Evolutionary conservation across 495 filamentous ascomycete species (phyloP).

Genomic region (Penicillium tannophilum): DNA sequence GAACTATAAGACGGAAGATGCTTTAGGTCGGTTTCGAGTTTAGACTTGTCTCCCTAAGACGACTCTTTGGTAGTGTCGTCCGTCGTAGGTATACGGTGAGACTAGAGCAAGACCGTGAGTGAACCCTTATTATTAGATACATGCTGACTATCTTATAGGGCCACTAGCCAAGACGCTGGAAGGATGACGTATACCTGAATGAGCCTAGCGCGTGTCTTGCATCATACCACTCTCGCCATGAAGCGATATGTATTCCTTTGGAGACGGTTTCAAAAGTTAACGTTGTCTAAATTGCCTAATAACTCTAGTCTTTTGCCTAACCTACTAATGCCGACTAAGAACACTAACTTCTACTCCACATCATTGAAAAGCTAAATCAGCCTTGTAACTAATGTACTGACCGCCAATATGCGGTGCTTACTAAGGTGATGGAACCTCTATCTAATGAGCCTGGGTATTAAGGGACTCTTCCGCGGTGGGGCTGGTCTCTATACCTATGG

Average conservation of each 20-base stretch:
- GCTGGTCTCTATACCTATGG: too few relatives aligned
- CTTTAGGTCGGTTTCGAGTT: too few relatives aligned
- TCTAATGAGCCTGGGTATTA: neutral
- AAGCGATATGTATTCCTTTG: neutral
- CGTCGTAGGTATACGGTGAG: neutral
- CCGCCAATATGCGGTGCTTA: neutral
- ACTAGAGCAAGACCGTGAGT: neutral
- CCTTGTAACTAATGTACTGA: neutral
- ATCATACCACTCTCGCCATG: too few relatives aligned
- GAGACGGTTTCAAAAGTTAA: neutral
- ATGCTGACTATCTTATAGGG: neutral
- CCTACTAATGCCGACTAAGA: too few relatives aligned
- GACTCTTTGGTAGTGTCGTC: neutral
- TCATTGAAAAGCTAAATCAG: neutral
- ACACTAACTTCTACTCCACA: neutral
- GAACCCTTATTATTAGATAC: neutral
- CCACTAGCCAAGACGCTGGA: constrained; percentile 1
- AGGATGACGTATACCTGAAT: too few relatives aligned
- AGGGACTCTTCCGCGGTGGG: too few relatives aligned
- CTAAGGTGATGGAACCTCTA: neutral
- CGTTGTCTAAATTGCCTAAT: neutral
- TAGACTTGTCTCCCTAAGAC: too few relatives aligned
- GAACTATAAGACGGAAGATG: neutral
- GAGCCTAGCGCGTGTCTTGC: too few relatives aligned
- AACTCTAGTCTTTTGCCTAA: too few relatives aligned